These are phyloP conservation scores for Botryococcus braunii DNA, from an alignment of 163 green algal genomes.

Conservation along the genomic window DNA sequence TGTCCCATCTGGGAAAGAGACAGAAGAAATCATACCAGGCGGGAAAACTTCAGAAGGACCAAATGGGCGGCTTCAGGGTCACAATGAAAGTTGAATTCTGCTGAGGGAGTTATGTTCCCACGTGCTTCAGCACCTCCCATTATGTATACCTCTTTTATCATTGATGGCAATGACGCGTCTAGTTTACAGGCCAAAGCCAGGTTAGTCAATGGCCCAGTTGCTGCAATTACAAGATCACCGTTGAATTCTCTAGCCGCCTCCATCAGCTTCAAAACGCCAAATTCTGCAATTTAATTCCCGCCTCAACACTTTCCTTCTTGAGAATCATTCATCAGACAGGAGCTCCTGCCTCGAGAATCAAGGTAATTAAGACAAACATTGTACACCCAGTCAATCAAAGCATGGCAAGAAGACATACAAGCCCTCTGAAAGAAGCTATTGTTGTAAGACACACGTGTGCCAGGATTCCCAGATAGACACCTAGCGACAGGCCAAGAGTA, in stretches of 20 bases:
- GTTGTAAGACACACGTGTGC: too few species aligned
- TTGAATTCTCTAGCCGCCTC: conserved; percentile 4
- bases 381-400: not conserved
- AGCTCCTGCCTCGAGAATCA: not conserved
- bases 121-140: conserved; percentile 19
- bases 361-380: not conserved
- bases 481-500: too few species aligned
- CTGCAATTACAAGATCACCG: conserved; percentile 18
- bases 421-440: too few species aligned
- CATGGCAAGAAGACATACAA: not conserved
- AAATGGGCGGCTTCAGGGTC: conserved; percentile 23
- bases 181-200: conserved; percentile 21
- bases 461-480: too few species aligned
- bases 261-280: conserved; percentile 1
- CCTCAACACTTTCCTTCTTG: not conserved
- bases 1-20: not conserved
- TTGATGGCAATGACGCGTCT: conserved; percentile 1
- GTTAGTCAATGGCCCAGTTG: conserved; percentile 24
- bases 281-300: not conserved
- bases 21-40: not conserved
- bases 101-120: conserved; percentile 20
- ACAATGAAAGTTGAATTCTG: conserved; percentile 28
- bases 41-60: conserved; percentile 16
- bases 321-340: not conserved
- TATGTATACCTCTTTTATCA: conserved; percentile 14